Conservation (phyloP, 805 yeast genomes). For the Yamadazyma olivae region DNA sequence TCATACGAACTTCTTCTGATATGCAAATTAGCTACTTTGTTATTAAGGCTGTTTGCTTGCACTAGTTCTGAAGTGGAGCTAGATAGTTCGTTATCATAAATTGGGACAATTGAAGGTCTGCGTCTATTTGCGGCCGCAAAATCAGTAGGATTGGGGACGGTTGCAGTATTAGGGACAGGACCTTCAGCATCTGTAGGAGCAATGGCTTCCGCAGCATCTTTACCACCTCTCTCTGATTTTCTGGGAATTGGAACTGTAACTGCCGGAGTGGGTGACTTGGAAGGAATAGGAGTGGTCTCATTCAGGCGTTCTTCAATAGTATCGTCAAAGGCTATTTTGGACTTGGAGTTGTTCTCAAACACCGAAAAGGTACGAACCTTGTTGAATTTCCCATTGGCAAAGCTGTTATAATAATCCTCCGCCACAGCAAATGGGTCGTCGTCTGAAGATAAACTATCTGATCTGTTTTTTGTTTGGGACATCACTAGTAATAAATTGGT, state of each 20-base stretch:
- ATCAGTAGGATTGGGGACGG: conserved; percentile 3
- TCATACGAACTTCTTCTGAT: conserved; percentile 32
- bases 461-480: conserved; percentile 15
- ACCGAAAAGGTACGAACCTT: conserved; percentile 60
- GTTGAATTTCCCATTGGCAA: conserved; percentile 36
- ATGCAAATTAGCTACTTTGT: conserved; percentile 12
- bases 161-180: no score
- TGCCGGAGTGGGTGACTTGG: conserved; percentile 1
- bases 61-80: conserved; percentile 10
- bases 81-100: conserved; percentile 17
- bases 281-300: conserved; percentile 11
- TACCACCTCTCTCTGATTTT: no score
- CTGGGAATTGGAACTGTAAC: background rate
- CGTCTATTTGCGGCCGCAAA: conserved; percentile 2
- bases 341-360: conserved; percentile 13
- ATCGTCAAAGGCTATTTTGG: conserved; percentile 5
- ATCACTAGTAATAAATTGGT: no score
- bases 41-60: conserved; percentile 5
- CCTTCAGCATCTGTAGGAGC: no score
- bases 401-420: conserved; percentile 57
- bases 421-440: conserved; percentile 71
- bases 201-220: no score
- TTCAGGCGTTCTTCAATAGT: conserved; percentile 9
- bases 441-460: conserved; percentile 40
- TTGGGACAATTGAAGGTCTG: conserved; percentile 29